Evolutionary conservation across 192 early-diverging fungal species (phyloP).

Genomic region (Gamsiella multidivaricata): DNA sequence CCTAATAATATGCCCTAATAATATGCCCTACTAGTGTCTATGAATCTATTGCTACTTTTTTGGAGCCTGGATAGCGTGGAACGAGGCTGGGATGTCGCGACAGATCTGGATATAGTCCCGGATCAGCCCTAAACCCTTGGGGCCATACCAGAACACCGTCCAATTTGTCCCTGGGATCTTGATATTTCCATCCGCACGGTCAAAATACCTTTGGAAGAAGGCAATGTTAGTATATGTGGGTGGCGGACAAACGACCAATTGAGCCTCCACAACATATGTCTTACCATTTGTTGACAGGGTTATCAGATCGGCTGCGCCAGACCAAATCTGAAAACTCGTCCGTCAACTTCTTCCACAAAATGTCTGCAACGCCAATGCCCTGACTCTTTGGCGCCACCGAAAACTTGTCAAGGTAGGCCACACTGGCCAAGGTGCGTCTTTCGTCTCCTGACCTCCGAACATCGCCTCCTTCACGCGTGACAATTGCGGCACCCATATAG

Average conservation of each 20-base stretch:
- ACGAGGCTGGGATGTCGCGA: conserved; percentile 66
- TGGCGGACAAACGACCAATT: neutral
- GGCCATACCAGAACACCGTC: conserved; percentile 92
- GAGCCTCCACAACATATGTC: neutral
- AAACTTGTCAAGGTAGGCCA: conserved; percentile 92
- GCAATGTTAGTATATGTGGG: neutral
- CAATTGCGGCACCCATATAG: conserved; percentile 90
- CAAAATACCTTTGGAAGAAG: conserved; percentile 81
- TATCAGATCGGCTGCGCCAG: conserved; percentile 88
- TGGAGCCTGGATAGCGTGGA: conserved; percentile 20
- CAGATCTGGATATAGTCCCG: conserved; percentile 62
- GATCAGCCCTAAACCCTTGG: conserved; percentile 53
- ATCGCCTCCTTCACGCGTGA: conserved; percentile 74
- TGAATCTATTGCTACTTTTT: conserved; percentile 18
- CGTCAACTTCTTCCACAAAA: conserved; percentile 87
- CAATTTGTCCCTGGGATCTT: conserved; percentile 74
- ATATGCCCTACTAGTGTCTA: no score
- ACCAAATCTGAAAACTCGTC: conserved; percentile 75
- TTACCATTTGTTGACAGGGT: conserved; percentile 95
- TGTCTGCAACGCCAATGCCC: conserved; percentile 94
- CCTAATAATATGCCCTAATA: no score
- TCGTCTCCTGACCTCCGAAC: neutral
- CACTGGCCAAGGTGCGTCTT: conserved; percentile 11
- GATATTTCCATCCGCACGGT: conserved; percentile 84
- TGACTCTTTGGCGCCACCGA: conserved; percentile 86